Percentiles rank a stretch among this genome's conserved stretches.
These are phyloP conservation scores for Mycena albidolilacea DNA, from an alignment of 768 basidiomycete genomes.

Conservation along the genomic window DNA sequence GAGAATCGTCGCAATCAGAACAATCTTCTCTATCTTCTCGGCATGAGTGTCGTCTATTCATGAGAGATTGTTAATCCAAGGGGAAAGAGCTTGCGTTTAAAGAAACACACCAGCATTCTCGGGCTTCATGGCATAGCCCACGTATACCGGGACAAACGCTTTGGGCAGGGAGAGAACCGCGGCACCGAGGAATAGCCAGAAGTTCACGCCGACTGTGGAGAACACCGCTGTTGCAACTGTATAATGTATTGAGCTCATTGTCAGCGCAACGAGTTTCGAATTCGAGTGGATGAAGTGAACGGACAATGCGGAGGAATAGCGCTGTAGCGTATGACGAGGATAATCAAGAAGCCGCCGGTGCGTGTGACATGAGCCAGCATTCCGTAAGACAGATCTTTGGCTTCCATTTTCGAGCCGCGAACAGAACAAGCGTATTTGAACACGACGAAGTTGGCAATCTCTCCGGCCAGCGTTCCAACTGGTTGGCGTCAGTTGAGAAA, in stretches of 20 bases:
- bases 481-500: constrained; percentile 41
- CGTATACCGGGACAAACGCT: constrained; percentile 91
- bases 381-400: constrained; percentile 69
- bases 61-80: background rate
- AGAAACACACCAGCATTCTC: constrained; percentile 50
- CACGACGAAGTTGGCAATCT: constrained; percentile 88
- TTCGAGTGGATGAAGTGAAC: constrained; percentile 44
- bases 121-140: constrained; percentile 82
- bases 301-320: constrained; percentile 90
- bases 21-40: constrained; percentile 76
- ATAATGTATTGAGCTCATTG: constrained; percentile 59
- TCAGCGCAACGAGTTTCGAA: background rate
- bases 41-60: constrained; percentile 38
- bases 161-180: constrained; percentile 90
- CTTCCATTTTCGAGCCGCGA: constrained; percentile 81
- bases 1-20: constrained; percentile 75
- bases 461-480: constrained; percentile 86
- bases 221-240: constrained; percentile 90
- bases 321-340: constrained; percentile 80
- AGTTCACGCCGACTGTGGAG: constrained; percentile 88
- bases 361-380: constrained; percentile 78
- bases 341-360: constrained; percentile 90
- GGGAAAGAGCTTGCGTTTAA: constrained; percentile 49
- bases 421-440: constrained; percentile 86
- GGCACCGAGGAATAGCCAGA: constrained; percentile 81